Percentiles rank a stretch among this genome's conserved stretches.
Evolutionary conservation across 2,329 filamentous ascomycete species (phyloP).

Genomic region (Scopulariopsis brevicaulis): DNA sequence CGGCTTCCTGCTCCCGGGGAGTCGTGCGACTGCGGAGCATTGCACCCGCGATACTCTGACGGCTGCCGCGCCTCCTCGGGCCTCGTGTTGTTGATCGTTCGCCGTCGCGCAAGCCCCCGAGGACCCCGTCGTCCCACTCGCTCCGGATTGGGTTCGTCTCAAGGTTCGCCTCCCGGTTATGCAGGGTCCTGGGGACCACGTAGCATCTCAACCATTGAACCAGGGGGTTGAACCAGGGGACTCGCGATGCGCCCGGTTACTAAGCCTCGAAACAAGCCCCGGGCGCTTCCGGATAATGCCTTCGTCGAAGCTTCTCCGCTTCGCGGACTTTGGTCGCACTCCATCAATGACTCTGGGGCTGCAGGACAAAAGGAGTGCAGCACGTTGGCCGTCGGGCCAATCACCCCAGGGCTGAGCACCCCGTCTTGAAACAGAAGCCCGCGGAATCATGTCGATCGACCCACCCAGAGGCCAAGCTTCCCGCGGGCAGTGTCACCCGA

Average conservation of each 20-base stretch:
- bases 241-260: neutral
- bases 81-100: neutral
- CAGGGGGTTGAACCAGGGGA: too few species aligned
- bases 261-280: neutral
- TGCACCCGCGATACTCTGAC: neutral
- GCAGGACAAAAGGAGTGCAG: conserved; percentile 10
- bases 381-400: conserved; percentile 3
- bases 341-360: neutral
- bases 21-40: neutral
- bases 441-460: conserved; percentile 5
- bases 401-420: conserved; percentile 2
- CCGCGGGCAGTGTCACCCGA: neutral
- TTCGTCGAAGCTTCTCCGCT: neutral
- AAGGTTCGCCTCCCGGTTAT: neutral
- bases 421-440: conserved; percentile 11
- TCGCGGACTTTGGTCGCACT: neutral
- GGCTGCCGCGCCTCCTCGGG: neutral
- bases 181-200: neutral
- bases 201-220: neutral
- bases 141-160: neutral
- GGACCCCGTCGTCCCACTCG: neutral
- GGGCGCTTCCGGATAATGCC: neutral
- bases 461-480: neutral
- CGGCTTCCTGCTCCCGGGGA: neutral
- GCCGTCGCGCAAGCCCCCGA: neutral